Evolutionary conservation across 106 monocot genomes (phyloP), one percentile per base, ranked within the genome.

Genomic region (Narthecium ossifragum): DNA sequence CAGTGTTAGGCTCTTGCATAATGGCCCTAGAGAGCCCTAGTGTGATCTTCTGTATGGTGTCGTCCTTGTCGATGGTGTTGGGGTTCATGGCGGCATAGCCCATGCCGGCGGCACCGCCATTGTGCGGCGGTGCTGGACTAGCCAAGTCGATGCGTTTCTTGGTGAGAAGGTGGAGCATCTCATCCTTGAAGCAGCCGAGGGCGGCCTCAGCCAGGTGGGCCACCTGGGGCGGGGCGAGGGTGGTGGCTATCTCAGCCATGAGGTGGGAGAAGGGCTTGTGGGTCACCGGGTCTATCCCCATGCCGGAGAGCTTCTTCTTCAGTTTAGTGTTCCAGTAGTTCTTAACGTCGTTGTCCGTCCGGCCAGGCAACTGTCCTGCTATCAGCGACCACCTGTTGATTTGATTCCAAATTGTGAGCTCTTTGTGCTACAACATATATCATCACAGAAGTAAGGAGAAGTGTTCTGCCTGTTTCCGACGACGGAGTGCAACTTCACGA

Each of bases 311-410:
- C 62, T 87, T 96, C 86, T 90, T 96, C 86, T 90, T 96, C 54
- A 96, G 86, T 71, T 96, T 96, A 23, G 90, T 90, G 84, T 96
- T 96, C 96, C 96, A 96, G 69, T 96, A 78, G 64, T 96, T 96
- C 90, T 96, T 96, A 6, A 96, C 90, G 47, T 96, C 96, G 65
- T 96, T 96, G 62, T 96, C 96, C 8, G 90, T 96, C 23, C 96
- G 75, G 10, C 96, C 96, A 0, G 90, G 73, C 49, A 96, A 55
- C 60, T 96, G 96, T 2, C 67, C 84, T 3, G 96, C 90, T 68
- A 96, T 96, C 55, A 90, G 50, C 1, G 96, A 86, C 96, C 96
- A 90, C 67, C 92, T 88, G 38, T 11, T 14, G 11, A 11, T 43
- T 11, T 43, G 12, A 11, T 43, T 18, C 14, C 18, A 43, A 13